Evolutionary conservation across 2,329 filamentous ascomycete species (phyloP).

Genomic region (Ceratocystis smalleyi): DNA sequence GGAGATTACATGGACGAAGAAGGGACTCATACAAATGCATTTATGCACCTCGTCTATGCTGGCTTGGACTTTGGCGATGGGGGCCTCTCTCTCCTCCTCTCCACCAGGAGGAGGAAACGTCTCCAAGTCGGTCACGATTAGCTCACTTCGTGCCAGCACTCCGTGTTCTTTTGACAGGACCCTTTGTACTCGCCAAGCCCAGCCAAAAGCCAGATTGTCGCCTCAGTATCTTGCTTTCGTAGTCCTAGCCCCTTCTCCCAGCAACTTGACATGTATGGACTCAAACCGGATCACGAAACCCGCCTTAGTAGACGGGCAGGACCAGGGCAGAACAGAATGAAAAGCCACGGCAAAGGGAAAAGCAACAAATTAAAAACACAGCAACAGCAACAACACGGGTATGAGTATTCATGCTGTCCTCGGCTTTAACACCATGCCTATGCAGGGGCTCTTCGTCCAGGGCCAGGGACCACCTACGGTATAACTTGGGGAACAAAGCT

Average conservation of each 20-base stretch:
- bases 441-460: neutral
- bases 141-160: neutral
- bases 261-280: neutral
- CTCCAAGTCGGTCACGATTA: too few relatives aligned
- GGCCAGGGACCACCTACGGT: neutral
- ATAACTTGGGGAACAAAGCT: neutral
- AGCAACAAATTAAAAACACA: neutral
- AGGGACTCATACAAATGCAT: neutral
- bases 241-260: neutral
- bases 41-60: neutral
- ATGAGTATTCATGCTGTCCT: neutral
- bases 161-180: conserved; percentile 1
- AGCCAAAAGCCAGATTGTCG: neutral
- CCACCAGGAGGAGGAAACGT: too few relatives aligned
- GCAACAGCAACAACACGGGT: neutral
- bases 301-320: neutral
- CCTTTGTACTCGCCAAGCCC: conserved; percentile 3
- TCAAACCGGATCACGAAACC: neutral
- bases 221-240: neutral
- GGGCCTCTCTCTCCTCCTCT: neutral
- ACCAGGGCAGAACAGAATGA: neutral
- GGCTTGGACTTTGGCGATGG: too few relatives aligned
- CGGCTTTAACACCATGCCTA: neutral
- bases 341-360: neutral
- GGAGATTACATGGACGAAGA: neutral